Conservation (phyloP, 1,284 basidiomycete species). For the Ceratobasidium sp. region DNA sequence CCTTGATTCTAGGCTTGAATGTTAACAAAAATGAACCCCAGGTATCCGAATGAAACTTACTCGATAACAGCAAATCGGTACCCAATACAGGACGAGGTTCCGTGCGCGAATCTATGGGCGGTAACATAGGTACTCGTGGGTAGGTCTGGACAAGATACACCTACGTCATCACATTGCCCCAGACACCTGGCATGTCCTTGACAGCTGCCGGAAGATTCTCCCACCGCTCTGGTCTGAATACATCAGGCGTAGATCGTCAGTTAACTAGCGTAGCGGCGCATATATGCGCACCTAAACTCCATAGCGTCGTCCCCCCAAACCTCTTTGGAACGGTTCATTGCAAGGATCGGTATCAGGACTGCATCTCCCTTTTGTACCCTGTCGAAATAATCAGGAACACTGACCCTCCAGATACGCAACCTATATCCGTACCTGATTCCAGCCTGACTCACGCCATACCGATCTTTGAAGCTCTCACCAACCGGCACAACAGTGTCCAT, state of each 20-base stretch:
- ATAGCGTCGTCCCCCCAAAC: constrained; percentile 60
- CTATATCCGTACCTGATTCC: constrained; percentile 56
- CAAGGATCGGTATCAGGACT: constrained; percentile 65
- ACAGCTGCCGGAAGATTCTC: constrained; percentile 63
- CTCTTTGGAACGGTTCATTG: constrained; percentile 66
- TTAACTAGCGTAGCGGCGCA: background rate
- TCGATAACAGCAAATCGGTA: constrained; percentile 79
- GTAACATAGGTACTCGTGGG: background rate
- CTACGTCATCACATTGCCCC: constrained; percentile 72
- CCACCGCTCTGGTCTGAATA: constrained; percentile 71
- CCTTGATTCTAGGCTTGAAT: constrained; percentile 55
- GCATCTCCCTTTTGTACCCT: constrained; percentile 65
- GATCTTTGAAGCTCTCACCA: constrained; percentile 60
- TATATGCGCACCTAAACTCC: constrained; percentile 50
- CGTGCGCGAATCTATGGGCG: constrained; percentile 53
- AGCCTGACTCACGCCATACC: constrained; percentile 59
- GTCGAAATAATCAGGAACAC: background rate
- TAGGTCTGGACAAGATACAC: constrained; percentile 50
- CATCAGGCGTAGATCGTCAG: background rate
- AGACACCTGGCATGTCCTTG: constrained; percentile 68
- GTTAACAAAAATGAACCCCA: background rate
- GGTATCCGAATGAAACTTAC: constrained; percentile 57
- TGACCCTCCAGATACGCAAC: background rate
- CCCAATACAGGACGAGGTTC: constrained; percentile 68
- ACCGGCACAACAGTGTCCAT: constrained; percentile 58